These are phyloP conservation scores for Podaxis sp. DNA, from an alignment of 768 basidiomycete genomes.

Conservation along the genomic window DNA sequence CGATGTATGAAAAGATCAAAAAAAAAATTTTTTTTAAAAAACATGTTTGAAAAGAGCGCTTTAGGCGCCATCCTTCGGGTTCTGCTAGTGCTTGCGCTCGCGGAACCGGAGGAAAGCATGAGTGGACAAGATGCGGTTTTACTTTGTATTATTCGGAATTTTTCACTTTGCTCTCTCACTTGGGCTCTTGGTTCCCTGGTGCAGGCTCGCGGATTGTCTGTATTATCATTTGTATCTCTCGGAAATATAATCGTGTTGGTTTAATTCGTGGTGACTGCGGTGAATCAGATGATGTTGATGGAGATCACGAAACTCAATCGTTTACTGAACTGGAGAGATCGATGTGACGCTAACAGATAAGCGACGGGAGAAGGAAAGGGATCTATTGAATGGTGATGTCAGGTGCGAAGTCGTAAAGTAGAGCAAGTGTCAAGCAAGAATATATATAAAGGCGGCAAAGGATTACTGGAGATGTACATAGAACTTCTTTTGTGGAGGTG, in stretches of 20 bases:
- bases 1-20: background rate
- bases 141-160: background rate
- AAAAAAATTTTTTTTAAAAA: background rate
- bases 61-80: background rate
- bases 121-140: background rate
- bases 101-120: background rate
- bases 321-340: background rate
- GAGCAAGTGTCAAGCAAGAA: background rate
- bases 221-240: background rate
- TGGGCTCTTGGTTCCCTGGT: background rate
- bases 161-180: background rate
- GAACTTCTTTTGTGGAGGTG: background rate
- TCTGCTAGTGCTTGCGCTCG: background rate
- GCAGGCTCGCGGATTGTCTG: background rate
- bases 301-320: background rate
- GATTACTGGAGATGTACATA: background rate
- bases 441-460: background rate
- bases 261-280: background rate
- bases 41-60: constrained; percentile 6
- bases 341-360: background rate
- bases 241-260: background rate
- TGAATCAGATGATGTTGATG: background rate
- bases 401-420: background rate
- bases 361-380: background rate
- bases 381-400: background rate